These are phyloP conservation scores for Schizophyllum amplum DNA, from an alignment of 1,284 basidiomycete species.

Conservation along the genomic window DNA sequence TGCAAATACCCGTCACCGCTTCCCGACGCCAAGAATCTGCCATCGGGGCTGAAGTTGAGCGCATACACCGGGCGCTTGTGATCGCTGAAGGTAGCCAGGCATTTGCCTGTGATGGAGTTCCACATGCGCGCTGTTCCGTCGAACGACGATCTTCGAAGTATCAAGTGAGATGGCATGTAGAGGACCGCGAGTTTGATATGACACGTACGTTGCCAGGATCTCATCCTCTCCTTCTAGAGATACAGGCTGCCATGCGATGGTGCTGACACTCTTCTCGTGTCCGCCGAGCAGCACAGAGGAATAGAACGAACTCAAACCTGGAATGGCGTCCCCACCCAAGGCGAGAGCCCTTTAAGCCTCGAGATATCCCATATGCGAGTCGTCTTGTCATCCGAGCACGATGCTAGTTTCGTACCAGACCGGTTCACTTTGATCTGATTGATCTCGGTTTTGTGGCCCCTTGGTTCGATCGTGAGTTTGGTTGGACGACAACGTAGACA, in stretches of 20 bases:
- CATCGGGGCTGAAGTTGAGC: conserved; percentile 59
- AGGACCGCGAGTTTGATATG: background rate
- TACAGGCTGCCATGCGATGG: conserved; percentile 64
- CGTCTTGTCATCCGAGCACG: conserved; percentile 73
- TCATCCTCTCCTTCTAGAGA: conserved; percentile 38
- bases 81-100: conserved; percentile 57
- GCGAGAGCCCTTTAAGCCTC: conserved; percentile 12
- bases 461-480: conserved; percentile 3
- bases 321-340: background rate
- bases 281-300: conserved; percentile 45
- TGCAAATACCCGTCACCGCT: conserved; percentile 55
- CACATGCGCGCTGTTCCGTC: conserved; percentile 70
- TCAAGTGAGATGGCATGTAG: conserved; percentile 1
- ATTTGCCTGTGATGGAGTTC: conserved; percentile 69
- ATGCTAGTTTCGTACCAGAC: conserved; percentile 57
- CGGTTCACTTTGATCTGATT: conserved; percentile 71
- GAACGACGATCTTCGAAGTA: conserved; percentile 53
- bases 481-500: background rate
- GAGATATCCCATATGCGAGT: conserved; percentile 67
- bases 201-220: conserved; percentile 61
- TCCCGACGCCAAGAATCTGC: conserved; percentile 49
- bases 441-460: conserved; percentile 71
- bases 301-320: conserved; percentile 17
- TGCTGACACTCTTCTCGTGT: conserved; percentile 60
- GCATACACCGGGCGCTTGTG: conserved; percentile 63